Percentiles rank a stretch among this genome's conserved stretches.
phyloP scores from a whole-genome alignment of 139 green algal species.

The Zygnema cylindricum region DNA sequence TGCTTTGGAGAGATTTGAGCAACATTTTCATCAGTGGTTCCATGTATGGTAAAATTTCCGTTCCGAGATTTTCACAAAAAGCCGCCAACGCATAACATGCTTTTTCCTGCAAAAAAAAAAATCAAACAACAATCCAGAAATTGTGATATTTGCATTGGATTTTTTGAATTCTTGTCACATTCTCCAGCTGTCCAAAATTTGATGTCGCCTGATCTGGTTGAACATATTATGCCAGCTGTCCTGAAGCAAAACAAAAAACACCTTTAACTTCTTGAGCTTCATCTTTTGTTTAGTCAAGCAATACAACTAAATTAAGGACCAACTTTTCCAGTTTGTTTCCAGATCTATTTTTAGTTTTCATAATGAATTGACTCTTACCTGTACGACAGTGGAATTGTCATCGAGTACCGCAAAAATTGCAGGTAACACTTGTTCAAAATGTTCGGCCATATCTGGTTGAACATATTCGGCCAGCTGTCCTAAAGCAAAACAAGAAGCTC shows the following conservation, averaged over 20 bases:
- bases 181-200: too few species aligned
- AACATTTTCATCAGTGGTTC: slow-evolving; percentile 69
- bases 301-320: too few species aligned
- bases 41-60: slow-evolving; percentile 71
- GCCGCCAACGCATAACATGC: slow-evolving; percentile 79
- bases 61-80: slow-evolving; percentile 75
- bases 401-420: slow-evolving; percentile 62
- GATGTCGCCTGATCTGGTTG: too few species aligned
- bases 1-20: slow-evolving; percentile 62
- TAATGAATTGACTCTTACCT: too few species aligned
- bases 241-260: slow-evolving; percentile 73
- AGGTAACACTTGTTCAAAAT: slow-evolving; percentile 68
- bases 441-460: slow-evolving; percentile 71
- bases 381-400: slow-evolving; percentile 39
- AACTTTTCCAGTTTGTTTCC: too few species aligned
- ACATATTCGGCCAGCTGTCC: slow-evolving; percentile 78
- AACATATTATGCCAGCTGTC: slow-evolving; percentile 77
- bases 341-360: too few species aligned
- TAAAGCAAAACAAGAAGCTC: slow-evolving; percentile 73
- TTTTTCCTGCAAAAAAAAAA: slow-evolving; percentile 52
- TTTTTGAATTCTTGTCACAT: too few species aligned
- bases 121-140: too few species aligned
- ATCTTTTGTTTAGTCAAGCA: too few species aligned
- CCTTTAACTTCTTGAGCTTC: slow-evolving; percentile 65
- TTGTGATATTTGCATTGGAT: too few species aligned